Percentiles rank a stretch among this genome's conserved stretches.
phyloP scores from a whole-genome alignment of 2,329 filamentous ascomycete species.

The Fusarium metavorans region DNA sequence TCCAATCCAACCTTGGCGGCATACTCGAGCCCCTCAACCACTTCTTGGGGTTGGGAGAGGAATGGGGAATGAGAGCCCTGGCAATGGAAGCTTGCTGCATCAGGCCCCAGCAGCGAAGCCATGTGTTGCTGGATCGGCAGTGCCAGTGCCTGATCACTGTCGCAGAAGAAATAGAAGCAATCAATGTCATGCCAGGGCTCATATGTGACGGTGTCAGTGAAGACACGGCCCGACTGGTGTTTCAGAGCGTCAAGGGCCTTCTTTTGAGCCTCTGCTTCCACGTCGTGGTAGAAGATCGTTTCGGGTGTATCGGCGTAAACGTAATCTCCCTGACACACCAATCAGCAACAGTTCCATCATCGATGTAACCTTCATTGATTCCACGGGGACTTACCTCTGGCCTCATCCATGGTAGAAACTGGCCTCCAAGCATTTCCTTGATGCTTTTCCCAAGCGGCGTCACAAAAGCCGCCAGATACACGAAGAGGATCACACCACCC shows the following conservation, averaged over 20 bases:
- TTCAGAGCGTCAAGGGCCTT: constrained; percentile 19
- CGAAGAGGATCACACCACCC: constrained; percentile 54
- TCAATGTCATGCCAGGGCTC: constrained; percentile 47
- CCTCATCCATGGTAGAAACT: constrained; percentile 46
- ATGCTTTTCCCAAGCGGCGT: constrained; percentile 44
- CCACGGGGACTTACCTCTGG: constrained; percentile 31
- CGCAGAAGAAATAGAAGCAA: constrained; percentile 41
- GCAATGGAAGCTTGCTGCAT: constrained; percentile 11
- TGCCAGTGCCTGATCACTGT: constrained; percentile 41
- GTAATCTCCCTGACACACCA: constrained; percentile 16
- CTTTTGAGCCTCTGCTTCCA: constrained; percentile 21
- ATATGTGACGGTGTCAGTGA: constrained; percentile 38
- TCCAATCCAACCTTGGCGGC: constrained; percentile 8
- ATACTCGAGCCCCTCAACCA: constrained; percentile 30
- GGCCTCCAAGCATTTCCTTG: constrained; percentile 40
- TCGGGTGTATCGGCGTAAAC: constrained; percentile 22
- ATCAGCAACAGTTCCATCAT: neutral
- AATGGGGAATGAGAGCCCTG: constrained; percentile 31
- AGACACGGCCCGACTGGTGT: constrained; percentile 31
- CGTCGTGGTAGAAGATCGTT: constrained; percentile 44
- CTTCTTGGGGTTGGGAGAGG: constrained; percentile 23
- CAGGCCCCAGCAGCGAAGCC: constrained; percentile 21
- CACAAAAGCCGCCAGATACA: constrained; percentile 52
- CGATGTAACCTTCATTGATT: neutral
- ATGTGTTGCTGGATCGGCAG: constrained; percentile 35